Conservation (phyloP, 148 eudicot species). For the Limonium bicolor region DNA sequence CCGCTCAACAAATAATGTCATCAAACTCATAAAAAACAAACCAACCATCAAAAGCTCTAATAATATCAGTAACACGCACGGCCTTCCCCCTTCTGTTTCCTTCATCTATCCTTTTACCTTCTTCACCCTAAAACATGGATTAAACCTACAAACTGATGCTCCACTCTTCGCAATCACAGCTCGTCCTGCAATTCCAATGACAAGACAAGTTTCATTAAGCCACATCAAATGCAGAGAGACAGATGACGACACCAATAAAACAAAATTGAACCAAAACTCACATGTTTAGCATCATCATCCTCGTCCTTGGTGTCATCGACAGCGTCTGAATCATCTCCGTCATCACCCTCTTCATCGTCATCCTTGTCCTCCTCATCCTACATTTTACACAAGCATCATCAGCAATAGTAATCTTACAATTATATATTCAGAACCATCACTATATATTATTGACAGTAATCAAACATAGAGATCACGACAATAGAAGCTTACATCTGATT, state of each 20-base stretch:
- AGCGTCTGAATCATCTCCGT: too few relatives aligned
- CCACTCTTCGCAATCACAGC: too few relatives aligned
- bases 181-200: constrained; percentile 46
- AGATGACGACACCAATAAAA: too few relatives aligned
- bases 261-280: constrained; percentile 13
- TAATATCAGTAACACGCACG: too few relatives aligned
- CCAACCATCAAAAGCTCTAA: too few relatives aligned
- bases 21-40: too few relatives aligned
- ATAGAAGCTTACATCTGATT: constrained; percentile 57
- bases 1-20: too few relatives aligned
- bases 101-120: too few relatives aligned
- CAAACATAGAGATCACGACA: not conserved
- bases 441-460: not conserved
- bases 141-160: too few relatives aligned
- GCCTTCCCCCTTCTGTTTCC: too few relatives aligned
- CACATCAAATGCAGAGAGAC: not conserved
- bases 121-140: too few relatives aligned
- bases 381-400: not conserved
- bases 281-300: constrained; percentile 31
- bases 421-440: not conserved
- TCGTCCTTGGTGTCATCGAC: constrained; percentile 9
- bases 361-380: constrained; percentile 70
- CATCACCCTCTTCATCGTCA: constrained; percentile 23
- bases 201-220: not conserved
- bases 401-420: not conserved